Conservation (phyloP, 2,329 filamentous ascomycete species). For the Blastomyces parvus region DNA sequence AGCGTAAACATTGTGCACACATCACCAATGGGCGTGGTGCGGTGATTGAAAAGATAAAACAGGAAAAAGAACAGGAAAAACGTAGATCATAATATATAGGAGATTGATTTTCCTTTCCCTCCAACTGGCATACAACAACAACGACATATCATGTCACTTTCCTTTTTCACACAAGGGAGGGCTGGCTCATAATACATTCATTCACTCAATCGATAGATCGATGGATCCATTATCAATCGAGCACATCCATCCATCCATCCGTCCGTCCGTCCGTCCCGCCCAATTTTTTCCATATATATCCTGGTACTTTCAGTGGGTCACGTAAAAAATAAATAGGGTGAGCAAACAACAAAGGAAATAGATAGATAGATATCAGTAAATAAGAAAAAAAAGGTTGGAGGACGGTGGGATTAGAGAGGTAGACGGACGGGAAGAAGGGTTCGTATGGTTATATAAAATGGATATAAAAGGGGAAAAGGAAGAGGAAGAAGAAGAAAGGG, state of each 20-base stretch:
- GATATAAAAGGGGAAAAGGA: neutral
- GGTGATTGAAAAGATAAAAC: neutral
- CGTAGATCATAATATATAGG: too few relatives aligned
- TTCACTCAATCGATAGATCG: too few relatives aligned
- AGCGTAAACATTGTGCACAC: too few relatives aligned
- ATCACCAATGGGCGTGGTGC: too few relatives aligned
- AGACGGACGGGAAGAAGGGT: neutral
- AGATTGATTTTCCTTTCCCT: too few relatives aligned
- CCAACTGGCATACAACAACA: too few relatives aligned
- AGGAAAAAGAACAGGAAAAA: neutral
- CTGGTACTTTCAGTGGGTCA: neutral
- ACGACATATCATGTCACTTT: neutral
- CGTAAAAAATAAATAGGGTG: neutral
- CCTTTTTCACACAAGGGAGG: too few relatives aligned
- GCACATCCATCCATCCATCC: too few relatives aligned
- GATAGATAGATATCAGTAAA: neutral
- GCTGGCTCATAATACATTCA: too few relatives aligned
- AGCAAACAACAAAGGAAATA: neutral
- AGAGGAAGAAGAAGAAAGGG: neutral
- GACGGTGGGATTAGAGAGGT: too few relatives aligned
- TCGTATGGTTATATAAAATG: neutral
- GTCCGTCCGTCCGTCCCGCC: too few relatives aligned
- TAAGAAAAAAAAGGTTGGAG: neutral
- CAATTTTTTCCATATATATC: neutral
- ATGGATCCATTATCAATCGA: too few relatives aligned